Evolutionary conservation across 805 yeast species (phyloP).

Genomic region (Spencermartinsiella europaea): DNA sequence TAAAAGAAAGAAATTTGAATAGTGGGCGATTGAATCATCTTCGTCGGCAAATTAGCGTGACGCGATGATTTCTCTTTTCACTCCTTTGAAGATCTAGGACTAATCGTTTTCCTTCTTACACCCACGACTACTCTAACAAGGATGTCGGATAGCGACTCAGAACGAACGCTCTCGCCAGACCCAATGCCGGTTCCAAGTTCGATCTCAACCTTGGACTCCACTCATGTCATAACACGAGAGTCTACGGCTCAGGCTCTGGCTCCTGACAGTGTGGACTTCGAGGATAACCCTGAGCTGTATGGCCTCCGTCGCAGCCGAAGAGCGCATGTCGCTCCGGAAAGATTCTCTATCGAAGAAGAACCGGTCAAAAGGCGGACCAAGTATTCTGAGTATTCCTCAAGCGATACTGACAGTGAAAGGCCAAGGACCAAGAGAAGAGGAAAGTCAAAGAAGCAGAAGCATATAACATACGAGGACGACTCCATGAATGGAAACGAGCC

Average conservation of each 20-base stretch:
- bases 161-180: background rate
- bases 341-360: conserved; percentile 22
- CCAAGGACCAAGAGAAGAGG: conserved; percentile 22
- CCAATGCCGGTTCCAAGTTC: background rate
- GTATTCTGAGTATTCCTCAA: conserved; percentile 21
- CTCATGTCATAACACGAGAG: background rate
- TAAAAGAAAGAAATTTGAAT: too few relatives aligned
- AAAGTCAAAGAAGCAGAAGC: conserved; percentile 19
- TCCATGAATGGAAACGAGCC: conserved; percentile 17
- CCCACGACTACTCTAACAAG: too few relatives aligned
- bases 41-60: too few relatives aligned
- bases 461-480: conserved; percentile 20
- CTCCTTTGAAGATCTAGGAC: too few relatives aligned
- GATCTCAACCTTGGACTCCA: background rate
- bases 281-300: conserved; percentile 36
- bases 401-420: conserved; percentile 22
- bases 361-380: conserved; percentile 13
- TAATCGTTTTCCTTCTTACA: too few relatives aligned
- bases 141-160: background rate
- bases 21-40: too few relatives aligned
- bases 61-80: too few relatives aligned
- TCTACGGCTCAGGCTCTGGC: background rate
- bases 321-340: conserved; percentile 30
- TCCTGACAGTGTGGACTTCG: conserved; percentile 13
- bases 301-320: conserved; percentile 39